A percentile compares a stretch with the other conserved stretches of the same genome.
These are phyloP conservation scores for Zygoascus ofunaensis DNA, from an alignment of 805 yeast species.

Conservation along the genomic window DNA sequence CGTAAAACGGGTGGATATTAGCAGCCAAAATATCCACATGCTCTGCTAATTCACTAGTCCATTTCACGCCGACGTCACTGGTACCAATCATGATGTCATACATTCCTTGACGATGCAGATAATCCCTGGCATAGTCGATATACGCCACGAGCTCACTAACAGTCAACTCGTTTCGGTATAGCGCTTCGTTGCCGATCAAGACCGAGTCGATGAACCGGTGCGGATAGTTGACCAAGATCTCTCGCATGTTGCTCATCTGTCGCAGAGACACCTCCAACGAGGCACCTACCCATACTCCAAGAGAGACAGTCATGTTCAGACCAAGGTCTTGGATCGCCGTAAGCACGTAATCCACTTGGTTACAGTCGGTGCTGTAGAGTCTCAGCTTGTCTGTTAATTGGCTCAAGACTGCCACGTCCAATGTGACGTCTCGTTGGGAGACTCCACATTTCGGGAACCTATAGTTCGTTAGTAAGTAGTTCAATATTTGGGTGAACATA, in stretches of 20 bases:
- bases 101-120: slow-evolving; percentile 28
- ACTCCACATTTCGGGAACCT: slow-evolving; percentile 44
- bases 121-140: slow-evolving; percentile 36
- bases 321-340: slow-evolving; percentile 43
- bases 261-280: slow-evolving; percentile 36
- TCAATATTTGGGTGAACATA: no score
- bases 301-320: slow-evolving; percentile 45
- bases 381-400: slow-evolving; percentile 49
- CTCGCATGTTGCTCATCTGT: slow-evolving; percentile 40
- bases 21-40: slow-evolving; percentile 52
- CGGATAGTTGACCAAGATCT: slow-evolving; percentile 37
- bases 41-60: slow-evolving; percentile 33
- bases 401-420: slow-evolving; percentile 50
- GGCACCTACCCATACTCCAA: slow-evolving; percentile 56
- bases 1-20: slow-evolving; percentile 60
- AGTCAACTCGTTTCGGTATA: slow-evolving; percentile 43
- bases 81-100: slow-evolving; percentile 49
- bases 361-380: slow-evolving; percentile 54
- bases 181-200: slow-evolving; percentile 54
- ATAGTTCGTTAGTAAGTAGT: background rate
- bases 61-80: slow-evolving; percentile 46
- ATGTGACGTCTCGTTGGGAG: slow-evolving; percentile 38
- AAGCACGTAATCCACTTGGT: slow-evolving; percentile 44
- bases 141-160: slow-evolving; percentile 32
- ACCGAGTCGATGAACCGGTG: slow-evolving; percentile 40